Evolutionary conservation across 140 eudicot genomes (phyloP), one percentile per base, ranked within the genome.

Genomic region (Senecio squalidus): DNA sequence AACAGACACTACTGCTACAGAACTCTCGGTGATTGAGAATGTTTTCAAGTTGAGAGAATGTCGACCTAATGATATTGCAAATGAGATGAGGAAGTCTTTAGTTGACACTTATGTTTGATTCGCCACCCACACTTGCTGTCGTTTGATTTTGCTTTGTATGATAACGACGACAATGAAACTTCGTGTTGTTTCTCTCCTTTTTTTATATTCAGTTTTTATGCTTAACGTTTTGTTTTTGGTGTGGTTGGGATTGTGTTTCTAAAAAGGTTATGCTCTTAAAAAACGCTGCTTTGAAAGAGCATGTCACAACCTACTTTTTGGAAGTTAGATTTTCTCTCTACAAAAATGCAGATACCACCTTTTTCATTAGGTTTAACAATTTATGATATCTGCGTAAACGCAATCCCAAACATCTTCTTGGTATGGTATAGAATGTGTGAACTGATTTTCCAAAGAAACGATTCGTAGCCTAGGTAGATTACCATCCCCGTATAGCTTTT

Each of bases 31-130:
- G 5, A 84, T 91, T 7, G 98, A 91, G 81, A 83, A 85, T 38
- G 84, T 87, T 45, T 86, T 91, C 75, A 91, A 91, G 89, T 64
- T 91, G 84, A 82, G 96, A 59, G 96, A 84, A 55, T 80, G 89
- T 27, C 82, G 77, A 64, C 88, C 96, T 0, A 75, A 60, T 47
- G 78, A 83, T 36, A 74, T 86, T 38, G 95, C 82, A 0, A 83
- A 82, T 34, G 98, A 89, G 77, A 82, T 84, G 95, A 84, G 85
- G 77, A 84, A 77, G 43, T 81, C 91, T 1, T 74, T 84, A 70
- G 78, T 84, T 3, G 97, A 89, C 58, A 84, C 72, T 28, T 77
- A 78, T 64, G 83, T 72, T 29, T 88, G 73, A 84, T 27, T 27
- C 18, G 5, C 4, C 1, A 9, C 15, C 0, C 6, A 39, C 29